Conservation (phyloP, 768 basidiomycete species). For the Podaxis sp. region DNA sequence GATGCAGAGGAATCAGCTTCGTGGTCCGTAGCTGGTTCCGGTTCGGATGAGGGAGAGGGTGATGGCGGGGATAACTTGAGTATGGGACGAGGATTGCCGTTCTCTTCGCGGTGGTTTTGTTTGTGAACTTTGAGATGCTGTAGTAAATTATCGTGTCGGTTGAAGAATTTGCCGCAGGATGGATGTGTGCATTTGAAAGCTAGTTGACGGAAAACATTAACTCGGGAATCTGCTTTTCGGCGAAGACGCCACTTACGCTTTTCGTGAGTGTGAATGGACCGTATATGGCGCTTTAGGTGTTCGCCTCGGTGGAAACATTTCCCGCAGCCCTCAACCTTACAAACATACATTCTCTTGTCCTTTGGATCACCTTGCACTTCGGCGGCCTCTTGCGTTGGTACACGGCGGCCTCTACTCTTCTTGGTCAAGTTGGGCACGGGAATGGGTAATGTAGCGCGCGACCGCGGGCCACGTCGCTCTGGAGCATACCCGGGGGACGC, state of each 20-base stretch:
- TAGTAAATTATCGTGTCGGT: conserved; percentile 76
- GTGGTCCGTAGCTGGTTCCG: conserved; percentile 15
- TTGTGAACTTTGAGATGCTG: conserved; percentile 78
- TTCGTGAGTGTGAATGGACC: conserved; percentile 74
- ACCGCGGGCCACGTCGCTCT: conserved; percentile 45
- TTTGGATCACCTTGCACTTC: conserved; percentile 25
- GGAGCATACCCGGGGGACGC: conserved; percentile 17
- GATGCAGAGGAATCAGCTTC: conserved; percentile 13
- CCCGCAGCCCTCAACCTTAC: conserved; percentile 67
- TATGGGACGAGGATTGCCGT: conserved; percentile 17
- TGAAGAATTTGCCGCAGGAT: conserved; percentile 71
- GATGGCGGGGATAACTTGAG: conserved; percentile 15
- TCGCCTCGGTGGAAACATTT: conserved; percentile 75
- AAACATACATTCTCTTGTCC: conserved; percentile 48
- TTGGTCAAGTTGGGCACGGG: conserved; percentile 80
- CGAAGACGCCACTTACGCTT: conserved; percentile 56
- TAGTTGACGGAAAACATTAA: conserved; percentile 28
- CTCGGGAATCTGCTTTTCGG: conserved; percentile 5
- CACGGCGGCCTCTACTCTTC: conserved; percentile 76
- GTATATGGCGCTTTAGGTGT: conserved; percentile 74
- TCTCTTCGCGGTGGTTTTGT: conserved; percentile 22
- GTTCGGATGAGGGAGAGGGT: conserved; percentile 22
- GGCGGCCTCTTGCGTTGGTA: conserved; percentile 50
- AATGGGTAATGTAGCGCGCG: conserved; percentile 58
- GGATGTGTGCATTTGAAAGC: conserved; percentile 73